phyloP scores from a whole-genome alignment of 2,329 filamentous ascomycete species.

The Diaporthe nobilis region DNA sequence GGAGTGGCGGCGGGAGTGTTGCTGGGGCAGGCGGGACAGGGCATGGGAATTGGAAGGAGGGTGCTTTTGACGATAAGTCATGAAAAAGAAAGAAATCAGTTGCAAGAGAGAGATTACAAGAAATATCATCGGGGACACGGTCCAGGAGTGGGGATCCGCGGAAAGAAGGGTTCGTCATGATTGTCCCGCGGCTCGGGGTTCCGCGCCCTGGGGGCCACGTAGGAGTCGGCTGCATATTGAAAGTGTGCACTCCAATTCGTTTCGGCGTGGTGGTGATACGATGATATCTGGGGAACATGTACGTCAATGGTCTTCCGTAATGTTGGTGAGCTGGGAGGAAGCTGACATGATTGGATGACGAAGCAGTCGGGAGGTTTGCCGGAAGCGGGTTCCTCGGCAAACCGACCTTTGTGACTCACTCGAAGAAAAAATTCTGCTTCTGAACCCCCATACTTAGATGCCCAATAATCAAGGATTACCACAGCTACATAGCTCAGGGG shows the following conservation, averaged over 20 bases:
- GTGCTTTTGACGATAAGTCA: constrained; percentile 62
- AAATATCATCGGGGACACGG: not conserved
- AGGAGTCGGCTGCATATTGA: not conserved
- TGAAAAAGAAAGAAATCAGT: not conserved
- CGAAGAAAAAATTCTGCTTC: constrained; percentile 18
- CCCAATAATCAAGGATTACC: not conserved
- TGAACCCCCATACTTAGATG: constrained; percentile 7
- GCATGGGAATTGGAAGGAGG: constrained; percentile 69
- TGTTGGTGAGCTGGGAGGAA: not conserved
- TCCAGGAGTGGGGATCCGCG: not conserved
- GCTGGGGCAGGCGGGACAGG: constrained; percentile 49
- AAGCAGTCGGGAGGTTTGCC: not conserved
- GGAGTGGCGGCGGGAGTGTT: constrained; percentile 53
- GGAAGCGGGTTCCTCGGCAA: constrained; percentile 4
- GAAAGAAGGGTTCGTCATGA: not conserved
- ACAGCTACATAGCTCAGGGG: constrained; percentile 41
- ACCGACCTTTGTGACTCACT: constrained; percentile 27
- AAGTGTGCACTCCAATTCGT: not conserved
- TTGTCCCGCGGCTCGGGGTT: not conserved
- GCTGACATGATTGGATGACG: not conserved
- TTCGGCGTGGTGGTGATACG: not conserved
- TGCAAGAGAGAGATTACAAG: not conserved
- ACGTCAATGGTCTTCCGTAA: not conserved
- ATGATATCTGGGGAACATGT: not conserved
- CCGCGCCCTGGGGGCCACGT: not conserved